A percentile compares a stretch with the other conserved stretches of the same genome.
These are phyloP conservation scores for Candida stauntonica DNA, from an alignment of 805 yeast genomes.

Conservation along the genomic window DNA sequence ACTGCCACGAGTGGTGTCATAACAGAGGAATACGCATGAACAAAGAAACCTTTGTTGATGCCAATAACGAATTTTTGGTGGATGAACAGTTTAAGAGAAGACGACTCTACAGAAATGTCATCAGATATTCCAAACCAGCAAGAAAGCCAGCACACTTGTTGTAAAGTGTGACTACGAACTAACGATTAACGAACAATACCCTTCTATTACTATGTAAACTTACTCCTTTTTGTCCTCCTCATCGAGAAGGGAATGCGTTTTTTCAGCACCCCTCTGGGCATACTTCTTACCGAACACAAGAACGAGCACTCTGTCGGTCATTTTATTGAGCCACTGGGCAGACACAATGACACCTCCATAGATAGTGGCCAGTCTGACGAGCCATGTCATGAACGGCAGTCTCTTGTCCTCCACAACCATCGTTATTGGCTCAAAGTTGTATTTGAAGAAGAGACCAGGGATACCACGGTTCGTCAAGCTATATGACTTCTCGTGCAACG, in stretches of 20 bases:
- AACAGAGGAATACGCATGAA: conserved; percentile 36
- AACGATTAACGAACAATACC: background rate
- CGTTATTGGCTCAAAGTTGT: conserved; percentile 85
- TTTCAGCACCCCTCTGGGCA: conserved; percentile 27
- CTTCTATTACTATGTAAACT: background rate
- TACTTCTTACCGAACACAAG: conserved; percentile 55
- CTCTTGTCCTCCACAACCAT: conserved; percentile 67
- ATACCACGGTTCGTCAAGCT: conserved; percentile 26
- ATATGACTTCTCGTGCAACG: conserved; percentile 40
- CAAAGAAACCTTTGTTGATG: conserved; percentile 26
- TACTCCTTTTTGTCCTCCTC: conserved; percentile 3
- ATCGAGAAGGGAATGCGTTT: conserved; percentile 18
- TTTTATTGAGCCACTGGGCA: conserved; percentile 60
- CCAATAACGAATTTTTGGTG: conserved; percentile 49
- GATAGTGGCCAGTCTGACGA: conserved; percentile 74
- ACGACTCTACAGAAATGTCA: conserved; percentile 49
- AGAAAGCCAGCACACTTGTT: conserved; percentile 27
- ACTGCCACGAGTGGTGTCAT: conserved; percentile 48
- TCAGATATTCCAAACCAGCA: conserved; percentile 40
- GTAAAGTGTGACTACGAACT: conserved; percentile 2
- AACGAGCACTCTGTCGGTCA: conserved; percentile 49
- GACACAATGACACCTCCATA: conserved; percentile 75
- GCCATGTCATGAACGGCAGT: conserved; percentile 71
- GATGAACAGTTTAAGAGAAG: conserved; percentile 53
- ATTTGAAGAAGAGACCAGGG: conserved; percentile 81